These are phyloP conservation scores for Leptographium wingfieldii DNA, from an alignment of 2,329 filamentous ascomycete genomes.

Conservation along the genomic window DNA sequence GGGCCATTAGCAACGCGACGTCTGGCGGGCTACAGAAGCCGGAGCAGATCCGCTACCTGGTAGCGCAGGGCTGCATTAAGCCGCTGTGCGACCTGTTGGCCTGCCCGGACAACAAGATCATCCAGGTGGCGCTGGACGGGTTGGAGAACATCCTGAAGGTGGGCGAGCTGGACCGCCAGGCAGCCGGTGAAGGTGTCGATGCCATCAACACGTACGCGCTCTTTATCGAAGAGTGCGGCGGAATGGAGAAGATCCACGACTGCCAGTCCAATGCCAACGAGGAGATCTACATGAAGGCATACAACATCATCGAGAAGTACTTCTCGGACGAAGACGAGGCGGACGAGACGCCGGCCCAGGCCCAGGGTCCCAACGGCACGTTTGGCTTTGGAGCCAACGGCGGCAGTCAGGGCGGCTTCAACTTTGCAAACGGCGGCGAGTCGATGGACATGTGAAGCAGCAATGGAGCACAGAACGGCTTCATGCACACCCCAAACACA, in stretches of 20 bases:
- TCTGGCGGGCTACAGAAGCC: slow-evolving; percentile 97
- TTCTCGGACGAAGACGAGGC: slow-evolving; percentile 98
- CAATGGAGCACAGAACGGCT: not conserved
- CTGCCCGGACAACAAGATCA: slow-evolving; percentile 99
- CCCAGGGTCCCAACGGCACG: slow-evolving; percentile 54
- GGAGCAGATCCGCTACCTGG: slow-evolving; percentile 93
- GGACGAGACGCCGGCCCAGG: slow-evolving; percentile 63
- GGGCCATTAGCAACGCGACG: slow-evolving; percentile 98
- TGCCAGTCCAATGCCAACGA: slow-evolving; percentile 99
- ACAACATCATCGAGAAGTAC: slow-evolving; percentile 99
- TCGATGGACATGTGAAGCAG: slow-evolving; percentile 50
- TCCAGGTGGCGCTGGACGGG: slow-evolving; percentile 93
- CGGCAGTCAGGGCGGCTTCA: slow-evolving; percentile 66
- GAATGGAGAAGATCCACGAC: slow-evolving; percentile 99
- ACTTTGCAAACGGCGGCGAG: slow-evolving; percentile 66
- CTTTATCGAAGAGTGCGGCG: slow-evolving; percentile 96
- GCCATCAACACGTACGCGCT: slow-evolving; percentile 92
- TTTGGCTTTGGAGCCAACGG: slow-evolving; percentile 67
- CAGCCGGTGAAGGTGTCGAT: slow-evolving; percentile 59
- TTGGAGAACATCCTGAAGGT: slow-evolving; percentile 99
- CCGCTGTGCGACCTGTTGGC: slow-evolving; percentile 88
- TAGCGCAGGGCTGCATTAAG: slow-evolving; percentile 89
- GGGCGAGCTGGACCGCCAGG: slow-evolving; percentile 94
- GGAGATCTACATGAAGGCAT: slow-evolving; percentile 99
- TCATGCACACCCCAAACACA: not conserved